These are phyloP conservation scores for Fomitiporia mediterranea DNA, from an alignment of 1,284 basidiomycete species.

Conservation along the genomic window DNA sequence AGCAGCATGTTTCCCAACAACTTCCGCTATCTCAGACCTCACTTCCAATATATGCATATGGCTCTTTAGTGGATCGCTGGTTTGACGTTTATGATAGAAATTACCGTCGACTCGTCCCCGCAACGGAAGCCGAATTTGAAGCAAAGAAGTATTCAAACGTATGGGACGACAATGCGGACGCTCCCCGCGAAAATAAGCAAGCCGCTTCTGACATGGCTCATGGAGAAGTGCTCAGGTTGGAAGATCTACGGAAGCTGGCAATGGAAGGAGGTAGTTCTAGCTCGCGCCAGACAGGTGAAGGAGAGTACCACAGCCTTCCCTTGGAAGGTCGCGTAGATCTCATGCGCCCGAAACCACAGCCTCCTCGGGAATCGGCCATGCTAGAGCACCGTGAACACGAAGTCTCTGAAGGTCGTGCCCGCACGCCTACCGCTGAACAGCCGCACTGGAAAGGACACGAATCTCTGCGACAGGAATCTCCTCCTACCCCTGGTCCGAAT, in stretches of 20 bases:
- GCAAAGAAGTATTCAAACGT: constrained; percentile 66
- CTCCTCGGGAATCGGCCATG: constrained; percentile 24
- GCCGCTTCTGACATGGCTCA: constrained; percentile 23
- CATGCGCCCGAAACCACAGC: constrained; percentile 57
- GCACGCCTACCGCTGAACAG: constrained; percentile 27
- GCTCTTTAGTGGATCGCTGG: constrained; percentile 83
- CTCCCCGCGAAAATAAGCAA: constrained; percentile 29
- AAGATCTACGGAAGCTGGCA: constrained; percentile 65
- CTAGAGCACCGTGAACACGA: constrained; percentile 21
- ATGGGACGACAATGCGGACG: constrained; percentile 55
- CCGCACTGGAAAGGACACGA: constrained; percentile 24
- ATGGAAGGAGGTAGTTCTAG: constrained; percentile 47
- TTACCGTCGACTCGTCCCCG: constrained; percentile 54
- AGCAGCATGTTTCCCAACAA: constrained; percentile 21
- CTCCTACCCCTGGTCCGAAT: constrained; percentile 54
- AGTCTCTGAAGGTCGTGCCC: constrained; percentile 21
- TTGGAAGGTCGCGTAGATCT: constrained; percentile 83
- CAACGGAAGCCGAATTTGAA: constrained; percentile 51
- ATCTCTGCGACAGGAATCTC: constrained; percentile 34
- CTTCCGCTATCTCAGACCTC: constrained; percentile 28
- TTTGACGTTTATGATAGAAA: constrained; percentile 85
- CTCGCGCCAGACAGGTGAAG: constrained; percentile 38
- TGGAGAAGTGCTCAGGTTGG: constrained; percentile 49
- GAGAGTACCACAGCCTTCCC: constrained; percentile 76
- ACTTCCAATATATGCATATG: constrained; percentile 64